Evolutionary conservation across 2,329 filamentous ascomycete genomes (phyloP), one percentile per base, ranked within the genome.

Genomic region (Myriosclerotinia scirpicola): DNA sequence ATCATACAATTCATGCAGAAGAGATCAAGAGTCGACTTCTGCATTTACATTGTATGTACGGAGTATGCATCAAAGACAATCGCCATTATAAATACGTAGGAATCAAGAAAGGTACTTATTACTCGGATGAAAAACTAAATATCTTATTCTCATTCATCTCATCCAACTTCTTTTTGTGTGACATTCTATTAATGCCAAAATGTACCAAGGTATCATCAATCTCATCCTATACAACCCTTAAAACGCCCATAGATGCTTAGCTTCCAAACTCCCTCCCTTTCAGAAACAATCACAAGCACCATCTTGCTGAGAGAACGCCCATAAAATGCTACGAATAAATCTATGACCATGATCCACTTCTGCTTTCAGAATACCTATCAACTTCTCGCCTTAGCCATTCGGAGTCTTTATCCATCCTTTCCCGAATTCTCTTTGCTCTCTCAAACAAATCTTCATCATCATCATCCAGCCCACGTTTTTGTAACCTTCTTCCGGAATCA

Each of bases 341-440:
- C 65, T 67, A 70, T 58, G 71, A 70, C 63, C 67, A 70, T 54
- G 71, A 72, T 64, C 68, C 58, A 69, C 70, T 72, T 42, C 69
- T 67, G 54, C 72, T 75, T 46, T 61, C 65, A 22, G 73, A 71
- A 17, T 69, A 68, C 59, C 68, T 70, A 48, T 71, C 68, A 30
- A 71, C 69, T 54, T 77, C 69, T 53, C 70, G 67, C 52, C 70
- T 72, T 53, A 70, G 74, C 73, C 75, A 77, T 44, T 71, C 63
- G n/a, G 67, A 71, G 15, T 74, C 76, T 65, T 77, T 73, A 62
- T 76, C 74, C 75, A 77, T 75, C 67, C 75, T 70, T 54, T 77
- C 74, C 46, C 74, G 71, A 26, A 77, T 59, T 59, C 71, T 72
- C 67, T 72, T 77, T n/a, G 75, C 73, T 48, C 74, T 69, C 30